phyloP scores from a whole-genome alignment of 345 rosid genomes.

The Pistacia atlantica region DNA sequence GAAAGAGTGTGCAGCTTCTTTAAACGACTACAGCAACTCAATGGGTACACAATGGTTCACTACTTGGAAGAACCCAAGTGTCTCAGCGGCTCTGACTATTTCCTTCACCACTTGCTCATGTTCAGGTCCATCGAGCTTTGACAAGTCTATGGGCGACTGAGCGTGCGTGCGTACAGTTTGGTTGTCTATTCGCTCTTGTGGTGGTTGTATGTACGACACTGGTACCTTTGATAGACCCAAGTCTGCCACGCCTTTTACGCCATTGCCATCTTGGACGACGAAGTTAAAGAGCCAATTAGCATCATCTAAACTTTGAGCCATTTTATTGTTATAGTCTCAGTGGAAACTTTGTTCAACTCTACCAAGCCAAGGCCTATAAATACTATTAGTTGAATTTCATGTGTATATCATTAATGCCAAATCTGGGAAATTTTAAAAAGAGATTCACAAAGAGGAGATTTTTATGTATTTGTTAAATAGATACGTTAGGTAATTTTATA shows the following conservation, averaged over 20 bases:
- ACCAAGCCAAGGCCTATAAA: no score
- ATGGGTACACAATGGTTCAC: slow-evolving; percentile 55
- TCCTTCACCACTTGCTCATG: slow-evolving; percentile 37
- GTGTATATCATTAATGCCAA: no score
- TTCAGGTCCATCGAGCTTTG: slow-evolving; percentile 41
- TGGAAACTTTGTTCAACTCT: no score
- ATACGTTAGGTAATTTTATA: no score
- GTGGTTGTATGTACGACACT: slow-evolving; percentile 29
- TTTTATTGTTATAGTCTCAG: neutral
- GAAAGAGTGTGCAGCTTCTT: slow-evolving; percentile 46
- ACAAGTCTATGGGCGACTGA: slow-evolving; percentile 44
- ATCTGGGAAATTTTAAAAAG: no score
- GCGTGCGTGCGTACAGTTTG: slow-evolving; percentile 15
- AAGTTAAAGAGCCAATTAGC: slow-evolving; percentile 42
- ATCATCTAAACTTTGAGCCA: slow-evolving; percentile 37
- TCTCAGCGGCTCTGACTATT: slow-evolving; percentile 48
- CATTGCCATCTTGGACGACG: slow-evolving; percentile 33
- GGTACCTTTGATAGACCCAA: slow-evolving; percentile 49
- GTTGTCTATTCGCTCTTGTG: slow-evolving; percentile 46
- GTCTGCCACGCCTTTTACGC: slow-evolving; percentile 61
- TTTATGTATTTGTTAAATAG: no score
- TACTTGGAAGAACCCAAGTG: slow-evolving; percentile 63
- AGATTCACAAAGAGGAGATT: no score
- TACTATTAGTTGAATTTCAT: no score
- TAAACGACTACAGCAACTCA: slow-evolving; percentile 47